Conservation (phyloP, 306 rosid species). For the Malus sylvestris region DNA sequence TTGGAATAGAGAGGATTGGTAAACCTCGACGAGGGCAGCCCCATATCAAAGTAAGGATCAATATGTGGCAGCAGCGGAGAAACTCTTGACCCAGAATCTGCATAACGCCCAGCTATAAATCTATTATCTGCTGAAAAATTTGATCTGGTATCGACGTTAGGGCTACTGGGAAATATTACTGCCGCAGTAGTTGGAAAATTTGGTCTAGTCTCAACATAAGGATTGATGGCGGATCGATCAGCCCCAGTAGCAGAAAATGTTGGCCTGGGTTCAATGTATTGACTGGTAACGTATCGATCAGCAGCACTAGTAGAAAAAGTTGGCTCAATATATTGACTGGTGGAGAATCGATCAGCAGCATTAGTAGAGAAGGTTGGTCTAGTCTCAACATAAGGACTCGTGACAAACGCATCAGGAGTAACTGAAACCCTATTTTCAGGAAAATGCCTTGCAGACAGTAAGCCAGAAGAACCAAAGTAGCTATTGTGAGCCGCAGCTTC, state of each 20-base stretch:
- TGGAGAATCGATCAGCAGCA: constrained; percentile 24
- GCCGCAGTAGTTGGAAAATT: constrained; percentile 8
- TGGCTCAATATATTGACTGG: background rate
- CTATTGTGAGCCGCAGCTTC: constrained; percentile 34
- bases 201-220: background rate
- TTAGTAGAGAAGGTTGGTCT: constrained; percentile 12
- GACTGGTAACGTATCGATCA: constrained; percentile 23
- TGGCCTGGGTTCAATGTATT: constrained; percentile 20
- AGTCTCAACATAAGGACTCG: constrained; percentile 24
- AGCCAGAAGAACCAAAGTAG: constrained; percentile 29
- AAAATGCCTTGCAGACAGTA: constrained; percentile 21
- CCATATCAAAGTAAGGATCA: constrained; percentile 32
- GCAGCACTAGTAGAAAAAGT: constrained; percentile 6
- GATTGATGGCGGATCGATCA: constrained; percentile 17
- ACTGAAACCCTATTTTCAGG: constrained; percentile 19
- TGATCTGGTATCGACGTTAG: constrained; percentile 22
- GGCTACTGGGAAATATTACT: constrained; percentile 22
- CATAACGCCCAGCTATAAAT: constrained; percentile 19
- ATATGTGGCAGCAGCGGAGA: constrained; percentile 24
- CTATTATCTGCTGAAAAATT: constrained; percentile 27
- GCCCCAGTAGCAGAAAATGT: constrained; percentile 14
- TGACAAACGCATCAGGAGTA: constrained; percentile 25
- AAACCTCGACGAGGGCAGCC: constrained; percentile 33
- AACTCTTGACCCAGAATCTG: constrained; percentile 37
- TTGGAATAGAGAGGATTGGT: constrained; percentile 24